phyloP scores from a whole-genome alignment of 129 eudicot species.

The Gnaphalium uliginosum region DNA sequence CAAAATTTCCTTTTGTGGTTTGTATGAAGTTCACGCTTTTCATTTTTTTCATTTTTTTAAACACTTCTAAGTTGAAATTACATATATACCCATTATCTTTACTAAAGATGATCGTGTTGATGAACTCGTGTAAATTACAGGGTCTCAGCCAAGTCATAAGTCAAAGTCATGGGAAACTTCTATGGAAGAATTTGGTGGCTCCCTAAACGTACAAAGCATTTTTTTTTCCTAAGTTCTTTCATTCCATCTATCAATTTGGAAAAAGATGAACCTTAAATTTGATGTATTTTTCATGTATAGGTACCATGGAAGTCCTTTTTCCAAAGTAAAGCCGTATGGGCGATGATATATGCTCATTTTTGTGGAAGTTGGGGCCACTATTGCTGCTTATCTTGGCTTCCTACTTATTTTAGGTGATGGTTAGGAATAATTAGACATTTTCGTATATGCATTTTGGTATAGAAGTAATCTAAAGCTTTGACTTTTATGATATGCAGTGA shows the following conservation, averaged over 20 bases:
- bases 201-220: constrained; percentile 47
- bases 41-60: not conserved
- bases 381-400: constrained; percentile 96
- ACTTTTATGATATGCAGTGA: constrained; percentile 57
- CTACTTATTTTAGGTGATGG: constrained; percentile 88
- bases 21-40: not conserved
- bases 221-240: not conserved
- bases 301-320: constrained; percentile 96
- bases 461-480: constrained; percentile 22
- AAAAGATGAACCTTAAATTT: not conserved
- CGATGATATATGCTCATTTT: constrained; percentile 98
- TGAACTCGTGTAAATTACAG: constrained; percentile 38
- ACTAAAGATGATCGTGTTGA: constrained; percentile 16
- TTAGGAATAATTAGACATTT: constrained; percentile 2
- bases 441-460: not conserved
- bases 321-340: constrained; percentile 88
- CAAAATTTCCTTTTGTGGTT: not conserved
- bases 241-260: not conserved
- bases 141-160: constrained; percentile 40
- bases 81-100: not conserved
- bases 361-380: constrained; percentile 99
- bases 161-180: constrained; percentile 54
- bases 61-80: not conserved
- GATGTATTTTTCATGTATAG: constrained; percentile 31
- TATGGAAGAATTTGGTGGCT: constrained; percentile 67